These are phyloP conservation scores for Lactarius sanguifluus DNA, from an alignment of 768 basidiomycete species.

Conservation along the genomic window DNA sequence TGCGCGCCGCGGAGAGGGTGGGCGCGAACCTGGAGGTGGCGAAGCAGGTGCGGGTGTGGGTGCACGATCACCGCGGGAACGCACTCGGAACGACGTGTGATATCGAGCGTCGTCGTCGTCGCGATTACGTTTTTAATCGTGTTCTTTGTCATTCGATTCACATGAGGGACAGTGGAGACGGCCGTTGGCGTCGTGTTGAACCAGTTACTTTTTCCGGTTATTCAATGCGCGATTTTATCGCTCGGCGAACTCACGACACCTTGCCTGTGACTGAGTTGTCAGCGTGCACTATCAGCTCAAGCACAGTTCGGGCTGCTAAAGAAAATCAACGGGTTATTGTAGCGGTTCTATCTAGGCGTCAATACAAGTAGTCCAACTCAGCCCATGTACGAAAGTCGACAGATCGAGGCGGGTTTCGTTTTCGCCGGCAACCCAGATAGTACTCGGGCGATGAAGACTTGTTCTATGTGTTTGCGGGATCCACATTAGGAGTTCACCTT, in stretches of 20 bases:
- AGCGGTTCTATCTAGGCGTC: background rate
- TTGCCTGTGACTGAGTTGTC: too few species aligned
- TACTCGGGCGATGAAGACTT: background rate
- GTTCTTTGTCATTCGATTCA: constrained; percentile 70
- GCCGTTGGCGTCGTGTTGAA: too few species aligned
- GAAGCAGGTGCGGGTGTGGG: too few species aligned
- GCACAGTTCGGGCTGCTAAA: too few species aligned
- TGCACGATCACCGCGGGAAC: constrained; percentile 41
- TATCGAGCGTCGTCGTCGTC: constrained; percentile 54
- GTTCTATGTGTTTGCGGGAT: background rate
- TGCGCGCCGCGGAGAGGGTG: constrained; percentile 47
- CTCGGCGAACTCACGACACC: too few species aligned
- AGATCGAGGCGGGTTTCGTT: background rate
- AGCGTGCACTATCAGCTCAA: too few species aligned
- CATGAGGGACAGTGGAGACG: constrained; percentile 34
- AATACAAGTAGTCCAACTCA: background rate
- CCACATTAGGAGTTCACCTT: background rate
- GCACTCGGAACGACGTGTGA: constrained; percentile 52
- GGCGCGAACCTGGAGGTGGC: constrained; percentile 47
- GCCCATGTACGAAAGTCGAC: background rate
- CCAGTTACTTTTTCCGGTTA: too few species aligned
- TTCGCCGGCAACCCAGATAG: background rate
- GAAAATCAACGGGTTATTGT: background rate
- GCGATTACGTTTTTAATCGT: constrained; percentile 63
- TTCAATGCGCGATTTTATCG: too few species aligned